phyloP scores from a whole-genome alignment of 805 yeast species.

The Candida odintsovae region DNA sequence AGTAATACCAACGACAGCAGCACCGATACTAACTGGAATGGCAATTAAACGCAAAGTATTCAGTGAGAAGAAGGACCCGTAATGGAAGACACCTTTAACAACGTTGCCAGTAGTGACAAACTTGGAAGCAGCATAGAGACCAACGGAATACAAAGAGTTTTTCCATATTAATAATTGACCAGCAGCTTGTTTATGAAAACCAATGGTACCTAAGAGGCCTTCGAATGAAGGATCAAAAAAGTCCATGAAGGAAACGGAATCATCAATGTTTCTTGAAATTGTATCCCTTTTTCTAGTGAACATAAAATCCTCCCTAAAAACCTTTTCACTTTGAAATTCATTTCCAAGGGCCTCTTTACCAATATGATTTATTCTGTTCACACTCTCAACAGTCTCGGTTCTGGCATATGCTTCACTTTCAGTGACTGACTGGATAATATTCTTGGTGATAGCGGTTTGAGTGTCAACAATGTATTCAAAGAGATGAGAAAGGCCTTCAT shows the following conservation, averaged over 20 bases:
- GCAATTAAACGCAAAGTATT: conserved; percentile 39
- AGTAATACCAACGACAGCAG: conserved; percentile 46
- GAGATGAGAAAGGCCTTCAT: conserved; percentile 56
- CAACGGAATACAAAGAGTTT: conserved; percentile 25
- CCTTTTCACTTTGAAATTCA: conserved; percentile 48
- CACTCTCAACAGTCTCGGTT: conserved; percentile 49
- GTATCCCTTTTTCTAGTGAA: conserved; percentile 69
- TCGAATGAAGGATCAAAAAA: conserved; percentile 73
- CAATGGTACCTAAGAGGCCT: conserved; percentile 37
- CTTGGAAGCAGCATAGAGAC: conserved; percentile 25
- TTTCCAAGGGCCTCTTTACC: conserved; percentile 66
- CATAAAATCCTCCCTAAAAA: conserved; percentile 73
- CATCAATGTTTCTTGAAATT: conserved; percentile 50
- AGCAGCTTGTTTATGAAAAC: conserved; percentile 23
- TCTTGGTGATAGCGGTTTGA: conserved; percentile 59
- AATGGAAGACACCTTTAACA: conserved; percentile 29
- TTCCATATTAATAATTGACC: conserved; percentile 23
- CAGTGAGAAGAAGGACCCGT: conserved; percentile 33
- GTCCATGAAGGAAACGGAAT: conserved; percentile 61
- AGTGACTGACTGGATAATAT: conserved; percentile 57
- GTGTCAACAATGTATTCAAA: conserved; percentile 67
- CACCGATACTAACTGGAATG: conserved; percentile 46
- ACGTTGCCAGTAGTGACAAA: conserved; percentile 32
- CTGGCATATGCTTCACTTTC: conserved; percentile 69
- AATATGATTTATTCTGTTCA: conserved; percentile 51